Conservation (phyloP, 192 early-diverging fungal species). For the Polychytrium aggregatum region DNA sequence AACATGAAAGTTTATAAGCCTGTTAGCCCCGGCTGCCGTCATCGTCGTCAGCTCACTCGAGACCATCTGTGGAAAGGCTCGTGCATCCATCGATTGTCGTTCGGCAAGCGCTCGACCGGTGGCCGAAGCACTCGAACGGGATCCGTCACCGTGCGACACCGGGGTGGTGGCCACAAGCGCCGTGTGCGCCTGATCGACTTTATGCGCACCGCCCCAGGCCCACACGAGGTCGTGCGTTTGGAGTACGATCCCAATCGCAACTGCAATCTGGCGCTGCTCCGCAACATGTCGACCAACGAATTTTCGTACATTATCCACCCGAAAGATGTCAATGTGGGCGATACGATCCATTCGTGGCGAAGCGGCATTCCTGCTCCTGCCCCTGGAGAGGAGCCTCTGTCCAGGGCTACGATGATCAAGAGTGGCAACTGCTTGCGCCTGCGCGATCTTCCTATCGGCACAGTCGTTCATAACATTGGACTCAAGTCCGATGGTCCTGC, state of each 20-base stretch:
- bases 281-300: conserved; percentile 61
- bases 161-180: conserved; percentile 86
- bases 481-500: conserved; percentile 66
- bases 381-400: conserved; percentile 11
- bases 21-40: conserved; percentile 71
- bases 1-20: conserved; percentile 92
- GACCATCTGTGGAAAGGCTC: conserved; percentile 83
- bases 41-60: conserved; percentile 71
- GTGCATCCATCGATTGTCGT: conserved; percentile 63
- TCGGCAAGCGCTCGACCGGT: conserved; percentile 70
- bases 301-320: conserved; percentile 82
- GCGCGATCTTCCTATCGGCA: conserved; percentile 86
- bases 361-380: conserved; percentile 17
- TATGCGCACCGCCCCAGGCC: conserved; percentile 56
- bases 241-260: conserved; percentile 92
- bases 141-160: conserved; percentile 79
- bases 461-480: conserved; percentile 75
- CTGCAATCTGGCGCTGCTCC: conserved; percentile 76
- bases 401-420: conserved; percentile 44
- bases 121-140: conserved; percentile 88
- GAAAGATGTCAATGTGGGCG: conserved; percentile 60
- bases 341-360: conserved; percentile 57
- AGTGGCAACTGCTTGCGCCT: conserved; percentile 84
- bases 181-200: conserved; percentile 83
- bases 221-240: conserved; percentile 73